These are phyloP conservation scores for Aphanocladium album DNA, from an alignment of 2,329 filamentous ascomycete species.

Conservation along the genomic window DNA sequence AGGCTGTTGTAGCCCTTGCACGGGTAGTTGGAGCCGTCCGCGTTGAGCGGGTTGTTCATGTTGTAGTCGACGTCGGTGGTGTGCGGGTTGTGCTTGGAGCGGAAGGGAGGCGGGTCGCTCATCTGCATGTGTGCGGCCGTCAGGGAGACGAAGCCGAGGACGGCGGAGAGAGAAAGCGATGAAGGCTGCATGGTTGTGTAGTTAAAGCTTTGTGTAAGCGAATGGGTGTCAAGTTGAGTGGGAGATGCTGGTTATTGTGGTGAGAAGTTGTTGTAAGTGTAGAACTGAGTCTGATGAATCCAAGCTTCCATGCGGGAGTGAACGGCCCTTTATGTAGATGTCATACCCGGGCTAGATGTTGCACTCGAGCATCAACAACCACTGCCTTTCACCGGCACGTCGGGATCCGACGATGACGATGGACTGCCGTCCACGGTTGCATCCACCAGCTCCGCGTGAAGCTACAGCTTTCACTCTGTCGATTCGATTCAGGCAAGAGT, in stretches of 20 bases:
- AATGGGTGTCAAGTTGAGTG: neutral
- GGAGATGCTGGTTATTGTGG: neutral
- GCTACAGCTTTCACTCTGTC: neutral
- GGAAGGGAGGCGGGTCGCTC: constrained; percentile 43
- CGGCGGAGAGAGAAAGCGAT: constrained; percentile 32
- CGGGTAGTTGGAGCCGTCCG: constrained; percentile 61
- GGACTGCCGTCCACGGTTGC: neutral
- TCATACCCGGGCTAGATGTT: neutral
- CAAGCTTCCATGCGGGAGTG: neutral
- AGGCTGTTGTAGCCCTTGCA: constrained; percentile 60
- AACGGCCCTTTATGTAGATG: neutral
- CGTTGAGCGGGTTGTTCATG: constrained; percentile 60
- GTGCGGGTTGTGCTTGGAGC: constrained; percentile 46
- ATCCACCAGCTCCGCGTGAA: neutral
- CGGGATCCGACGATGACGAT: neutral
- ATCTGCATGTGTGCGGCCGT: constrained; percentile 49
- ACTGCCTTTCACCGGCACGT: neutral
- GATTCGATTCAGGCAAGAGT: neutral
- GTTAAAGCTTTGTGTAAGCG: no score
- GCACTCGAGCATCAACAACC: neutral
- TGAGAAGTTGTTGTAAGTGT: neutral
- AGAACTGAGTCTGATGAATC: neutral
- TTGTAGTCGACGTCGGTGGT: constrained; percentile 57
- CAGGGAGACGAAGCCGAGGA: constrained; percentile 30
- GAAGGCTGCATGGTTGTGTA: constrained; percentile 17